phyloP scores from a whole-genome alignment of 164 flowering plant species.

The Berberis thunbergii region DNA sequence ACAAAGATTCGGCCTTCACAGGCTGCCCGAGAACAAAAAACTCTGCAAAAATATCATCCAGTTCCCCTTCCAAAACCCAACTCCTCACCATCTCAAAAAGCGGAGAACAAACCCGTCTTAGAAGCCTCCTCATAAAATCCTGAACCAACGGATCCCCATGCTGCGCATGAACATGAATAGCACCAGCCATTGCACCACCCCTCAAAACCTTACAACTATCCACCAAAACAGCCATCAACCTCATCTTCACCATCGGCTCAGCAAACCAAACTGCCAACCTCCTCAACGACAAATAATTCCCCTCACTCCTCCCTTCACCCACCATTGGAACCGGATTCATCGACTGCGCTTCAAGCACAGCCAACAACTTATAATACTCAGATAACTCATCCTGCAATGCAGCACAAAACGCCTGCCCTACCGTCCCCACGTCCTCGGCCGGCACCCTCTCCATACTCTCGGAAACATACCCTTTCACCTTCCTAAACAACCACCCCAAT shows the following conservation, averaged over 20 bases:
- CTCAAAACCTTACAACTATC: slow-evolving; percentile 76
- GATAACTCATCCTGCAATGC: slow-evolving; percentile 94
- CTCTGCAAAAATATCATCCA: slow-evolving; percentile 86
- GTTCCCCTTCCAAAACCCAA: slow-evolving; percentile 98
- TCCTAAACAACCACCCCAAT: slow-evolving; percentile 84
- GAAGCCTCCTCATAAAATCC: slow-evolving; percentile 81
- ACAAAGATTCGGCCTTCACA: slow-evolving; percentile 92
- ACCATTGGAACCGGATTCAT: slow-evolving; percentile 84
- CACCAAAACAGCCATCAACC: slow-evolving; percentile 90
- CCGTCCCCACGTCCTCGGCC: slow-evolving; percentile 87
- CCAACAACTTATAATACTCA: slow-evolving; percentile 81
- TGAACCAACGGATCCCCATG: slow-evolving; percentile 93
- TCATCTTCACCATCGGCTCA: slow-evolving; percentile 94
- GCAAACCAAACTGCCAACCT: slow-evolving; percentile 94
- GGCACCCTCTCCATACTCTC: slow-evolving; percentile 79
- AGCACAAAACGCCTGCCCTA: slow-evolving; percentile 97
- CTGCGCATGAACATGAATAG: slow-evolving; percentile 88
- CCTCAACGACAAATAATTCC: slow-evolving; percentile 79
- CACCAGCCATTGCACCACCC: slow-evolving; percentile 99
- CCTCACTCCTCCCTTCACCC: slow-evolving; percentile 46
- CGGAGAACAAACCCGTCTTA: slow-evolving; percentile 86
- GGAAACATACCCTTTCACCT: slow-evolving; percentile 71
- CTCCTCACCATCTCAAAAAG: slow-evolving; percentile 98
- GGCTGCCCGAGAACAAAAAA: slow-evolving; percentile 84
- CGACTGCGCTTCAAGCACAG: slow-evolving; percentile 85